Evolutionary conservation across 208 protist species (phyloP).

Genomic region (Leishmania lainsoni): DNA sequence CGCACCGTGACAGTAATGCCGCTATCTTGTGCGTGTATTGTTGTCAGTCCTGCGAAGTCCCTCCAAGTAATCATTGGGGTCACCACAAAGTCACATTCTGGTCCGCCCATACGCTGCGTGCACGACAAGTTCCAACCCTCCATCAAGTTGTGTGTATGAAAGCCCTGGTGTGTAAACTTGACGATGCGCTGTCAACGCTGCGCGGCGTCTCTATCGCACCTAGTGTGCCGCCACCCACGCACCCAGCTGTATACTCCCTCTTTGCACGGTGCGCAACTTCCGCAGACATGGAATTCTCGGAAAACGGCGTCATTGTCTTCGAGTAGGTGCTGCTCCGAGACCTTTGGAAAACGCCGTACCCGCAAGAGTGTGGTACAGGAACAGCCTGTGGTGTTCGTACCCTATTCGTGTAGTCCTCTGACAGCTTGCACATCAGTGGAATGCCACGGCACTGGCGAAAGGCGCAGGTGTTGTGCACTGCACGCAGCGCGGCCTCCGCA

Average conservation of each 20-base stretch:
- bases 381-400: background rate
- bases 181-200: slow-evolving; percentile 10
- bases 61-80: background rate
- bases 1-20: slow-evolving; percentile 15
- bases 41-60: slow-evolving; percentile 2
- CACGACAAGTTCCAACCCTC: slow-evolving; percentile 12
- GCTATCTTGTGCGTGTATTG: slow-evolving; percentile 2
- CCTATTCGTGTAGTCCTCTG: background rate
- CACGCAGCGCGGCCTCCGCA: slow-evolving; percentile 36
- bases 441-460: slow-evolving; percentile 43
- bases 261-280: background rate
- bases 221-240: background rate
- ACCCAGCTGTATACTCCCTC: background rate
- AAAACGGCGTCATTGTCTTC: background rate
- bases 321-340: slow-evolving; percentile 4
- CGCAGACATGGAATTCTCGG: background rate
- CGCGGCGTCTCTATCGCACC: slow-evolving; percentile 12
- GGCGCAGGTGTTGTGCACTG: slow-evolving; percentile 48
- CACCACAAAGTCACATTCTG: background rate
- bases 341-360: slow-evolving; percentile 1
- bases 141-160: slow-evolving; percentile 4
- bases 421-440: slow-evolving; percentile 35
- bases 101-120: background rate
- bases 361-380: no score
- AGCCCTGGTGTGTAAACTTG: slow-evolving; percentile 7